A percentile compares a stretch with the other conserved stretches of the same genome.
Evolutionary conservation across 768 basidiomycete species (phyloP).

Genomic region (Nevesoporus exiguus): DNA sequence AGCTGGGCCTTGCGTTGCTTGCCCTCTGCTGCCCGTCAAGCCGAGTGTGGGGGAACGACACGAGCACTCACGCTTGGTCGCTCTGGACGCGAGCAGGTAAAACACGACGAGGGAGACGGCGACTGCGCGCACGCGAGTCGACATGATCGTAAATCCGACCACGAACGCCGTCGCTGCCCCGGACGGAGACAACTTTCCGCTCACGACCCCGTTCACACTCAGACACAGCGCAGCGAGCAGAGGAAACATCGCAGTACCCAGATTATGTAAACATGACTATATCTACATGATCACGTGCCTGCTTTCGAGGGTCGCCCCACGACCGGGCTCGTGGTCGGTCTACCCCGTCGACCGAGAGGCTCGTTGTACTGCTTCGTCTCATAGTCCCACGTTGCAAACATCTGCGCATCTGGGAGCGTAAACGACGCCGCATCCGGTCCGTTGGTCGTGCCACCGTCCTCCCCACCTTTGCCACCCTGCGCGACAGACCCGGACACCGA

Average conservation of each 20-base stretch:
- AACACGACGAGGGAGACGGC: constrained; percentile 68
- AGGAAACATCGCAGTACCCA: no score
- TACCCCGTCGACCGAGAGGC: constrained; percentile 32
- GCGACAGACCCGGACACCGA: neutral
- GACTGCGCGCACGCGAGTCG: constrained; percentile 61
- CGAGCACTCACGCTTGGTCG: constrained; percentile 67
- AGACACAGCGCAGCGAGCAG: constrained; percentile 57
- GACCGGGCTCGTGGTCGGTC: constrained; percentile 13
- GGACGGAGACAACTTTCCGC: constrained; percentile 69
- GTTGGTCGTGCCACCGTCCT: neutral
- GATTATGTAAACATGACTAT: no score
- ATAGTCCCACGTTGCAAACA: constrained; percentile 51
- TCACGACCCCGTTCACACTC: constrained; percentile 65
- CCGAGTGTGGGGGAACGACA: neutral
- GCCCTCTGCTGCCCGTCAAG: constrained; percentile 42
- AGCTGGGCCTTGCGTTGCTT: constrained; percentile 69
- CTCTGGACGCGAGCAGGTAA: constrained; percentile 76
- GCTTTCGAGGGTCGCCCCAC: constrained; percentile 23
- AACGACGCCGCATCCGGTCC: neutral
- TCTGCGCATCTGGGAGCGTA: constrained; percentile 42
- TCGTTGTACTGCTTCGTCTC: constrained; percentile 43
- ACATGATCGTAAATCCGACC: constrained; percentile 71
- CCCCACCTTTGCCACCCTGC: constrained; percentile 15
- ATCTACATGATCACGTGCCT: constrained; percentile 9
- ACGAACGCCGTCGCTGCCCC: constrained; percentile 76